A percentile compares a stretch with the other conserved stretches of the same genome.
phyloP scores from a whole-genome alignment of 2,329 filamentous ascomycete species.

The Colletotrichum salicis region DNA sequence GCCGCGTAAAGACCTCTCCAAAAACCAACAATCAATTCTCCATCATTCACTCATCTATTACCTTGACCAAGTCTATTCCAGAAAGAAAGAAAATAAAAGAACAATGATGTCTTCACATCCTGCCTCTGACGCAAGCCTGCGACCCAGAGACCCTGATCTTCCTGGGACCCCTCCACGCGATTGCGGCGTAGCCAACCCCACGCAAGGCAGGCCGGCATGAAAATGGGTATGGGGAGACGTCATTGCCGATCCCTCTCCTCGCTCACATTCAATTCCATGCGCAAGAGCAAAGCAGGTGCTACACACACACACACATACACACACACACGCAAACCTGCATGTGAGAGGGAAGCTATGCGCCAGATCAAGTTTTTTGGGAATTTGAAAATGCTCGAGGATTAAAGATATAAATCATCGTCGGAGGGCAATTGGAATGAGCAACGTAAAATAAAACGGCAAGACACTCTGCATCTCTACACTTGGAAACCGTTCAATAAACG shows the following conservation, averaged over 20 bases:
- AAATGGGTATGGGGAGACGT: slow-evolving; percentile 16
- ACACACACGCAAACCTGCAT: background rate
- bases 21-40: background rate
- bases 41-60: background rate
- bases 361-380: slow-evolving; percentile 28
- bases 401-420: slow-evolving; percentile 19
- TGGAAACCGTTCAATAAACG: background rate
- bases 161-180: background rate
- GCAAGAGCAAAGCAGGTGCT: background rate
- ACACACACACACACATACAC: background rate
- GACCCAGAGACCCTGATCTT: slow-evolving; percentile 29
- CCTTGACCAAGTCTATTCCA: no score
- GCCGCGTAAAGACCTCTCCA: no score
- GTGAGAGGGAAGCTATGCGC: background rate
- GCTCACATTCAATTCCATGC: background rate
- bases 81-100: no score
- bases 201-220: slow-evolving; percentile 7
- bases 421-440: no score
- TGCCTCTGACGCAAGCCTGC: slow-evolving; percentile 21
- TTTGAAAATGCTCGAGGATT: no score
- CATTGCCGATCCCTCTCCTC: slow-evolving; percentile 26
- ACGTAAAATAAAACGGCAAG: background rate
- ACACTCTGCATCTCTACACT: background rate
- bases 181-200: slow-evolving; percentile 1
- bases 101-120: background rate